Evolutionary conservation across 2,329 filamentous ascomycete genomes (phyloP).

Genomic region (Teratosphaeria viscida): DNA sequence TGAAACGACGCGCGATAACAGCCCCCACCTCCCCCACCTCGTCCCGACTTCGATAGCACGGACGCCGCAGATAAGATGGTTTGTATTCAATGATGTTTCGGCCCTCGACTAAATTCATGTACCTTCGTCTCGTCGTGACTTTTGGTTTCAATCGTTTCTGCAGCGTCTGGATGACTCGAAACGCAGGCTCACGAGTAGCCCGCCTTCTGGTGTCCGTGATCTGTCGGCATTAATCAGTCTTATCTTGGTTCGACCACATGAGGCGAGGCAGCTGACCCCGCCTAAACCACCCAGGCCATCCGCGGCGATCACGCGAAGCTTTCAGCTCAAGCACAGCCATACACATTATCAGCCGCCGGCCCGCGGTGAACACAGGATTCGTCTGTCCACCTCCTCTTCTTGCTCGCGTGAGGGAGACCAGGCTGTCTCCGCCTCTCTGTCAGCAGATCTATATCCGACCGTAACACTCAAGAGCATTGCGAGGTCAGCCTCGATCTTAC

Average conservation of each 20-base stretch:
- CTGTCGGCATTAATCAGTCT: neutral
- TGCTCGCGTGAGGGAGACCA: neutral
- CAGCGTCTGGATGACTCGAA: neutral
- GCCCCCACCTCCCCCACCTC: no score
- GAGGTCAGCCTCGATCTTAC: neutral
- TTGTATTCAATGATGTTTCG: no score
- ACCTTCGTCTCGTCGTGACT: neutral
- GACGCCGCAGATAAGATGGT: no score
- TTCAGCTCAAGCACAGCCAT: neutral
- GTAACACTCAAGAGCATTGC: neutral
- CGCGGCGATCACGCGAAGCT: neutral
- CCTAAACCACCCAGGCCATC: neutral
- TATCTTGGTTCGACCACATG: neutral
- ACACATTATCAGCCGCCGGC: neutral
- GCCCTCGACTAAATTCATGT: neutral
- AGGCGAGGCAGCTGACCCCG: neutral
- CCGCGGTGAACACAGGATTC: neutral
- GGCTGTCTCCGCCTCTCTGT: neutral
- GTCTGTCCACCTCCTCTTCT: neutral
- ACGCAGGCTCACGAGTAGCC: neutral
- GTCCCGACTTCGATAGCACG: no score
- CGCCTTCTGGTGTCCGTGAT: neutral
- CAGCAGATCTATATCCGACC: neutral
- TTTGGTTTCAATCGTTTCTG: neutral
- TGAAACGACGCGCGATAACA: no score